Conservation (phyloP, 2,329 filamentous ascomycete genomes). For the Chaetomium olivaceum region DNA sequence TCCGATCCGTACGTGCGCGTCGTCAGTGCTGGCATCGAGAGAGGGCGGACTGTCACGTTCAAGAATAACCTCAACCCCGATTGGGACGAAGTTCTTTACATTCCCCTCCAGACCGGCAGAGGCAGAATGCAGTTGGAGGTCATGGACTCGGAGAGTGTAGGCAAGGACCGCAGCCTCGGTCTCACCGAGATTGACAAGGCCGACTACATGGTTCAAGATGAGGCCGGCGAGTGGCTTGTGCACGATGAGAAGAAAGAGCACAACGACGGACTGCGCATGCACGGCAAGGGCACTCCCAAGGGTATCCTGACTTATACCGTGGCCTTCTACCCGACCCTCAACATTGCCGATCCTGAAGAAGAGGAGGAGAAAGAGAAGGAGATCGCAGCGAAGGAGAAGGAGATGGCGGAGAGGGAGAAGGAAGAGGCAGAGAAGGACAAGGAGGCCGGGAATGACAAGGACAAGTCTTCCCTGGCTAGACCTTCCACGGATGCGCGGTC, state of each 20-base stretch:
- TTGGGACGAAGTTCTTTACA: slow-evolving; percentile 93
- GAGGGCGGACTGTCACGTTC: slow-evolving; percentile 90
- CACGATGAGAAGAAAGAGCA: slow-evolving; percentile 72
- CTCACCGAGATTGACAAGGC: slow-evolving; percentile 73
- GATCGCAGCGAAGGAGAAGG: slow-evolving; percentile 44
- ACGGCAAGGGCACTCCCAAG: slow-evolving; percentile 72
- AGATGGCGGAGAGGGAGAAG: slow-evolving; percentile 44
- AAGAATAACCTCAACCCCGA: slow-evolving; percentile 93
- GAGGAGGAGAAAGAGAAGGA: slow-evolving; percentile 63
- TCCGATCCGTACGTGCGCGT: slow-evolving; percentile 94
- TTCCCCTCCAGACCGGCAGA: slow-evolving; percentile 81
- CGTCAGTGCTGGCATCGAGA: slow-evolving; percentile 84
- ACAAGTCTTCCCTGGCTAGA: slow-evolving; percentile 43
- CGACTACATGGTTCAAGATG: slow-evolving; percentile 77
- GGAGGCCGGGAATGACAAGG: slow-evolving; percentile 44
- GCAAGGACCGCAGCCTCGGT: slow-evolving; percentile 86
- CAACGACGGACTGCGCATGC: slow-evolving; percentile 69
- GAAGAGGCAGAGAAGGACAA: slow-evolving; percentile 49
- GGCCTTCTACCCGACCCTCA: slow-evolving; percentile 86
- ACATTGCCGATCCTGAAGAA: slow-evolving; percentile 85
- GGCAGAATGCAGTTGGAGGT: slow-evolving; percentile 89
- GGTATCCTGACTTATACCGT: slow-evolving; percentile 79
- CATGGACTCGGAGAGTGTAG: slow-evolving; percentile 93
- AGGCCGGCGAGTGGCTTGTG: slow-evolving; percentile 77
- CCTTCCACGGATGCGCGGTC: slow-evolving; percentile 25